Evolutionary conservation across 129 eudicot species (phyloP).

Genomic region (Saussurea involucrata): DNA sequence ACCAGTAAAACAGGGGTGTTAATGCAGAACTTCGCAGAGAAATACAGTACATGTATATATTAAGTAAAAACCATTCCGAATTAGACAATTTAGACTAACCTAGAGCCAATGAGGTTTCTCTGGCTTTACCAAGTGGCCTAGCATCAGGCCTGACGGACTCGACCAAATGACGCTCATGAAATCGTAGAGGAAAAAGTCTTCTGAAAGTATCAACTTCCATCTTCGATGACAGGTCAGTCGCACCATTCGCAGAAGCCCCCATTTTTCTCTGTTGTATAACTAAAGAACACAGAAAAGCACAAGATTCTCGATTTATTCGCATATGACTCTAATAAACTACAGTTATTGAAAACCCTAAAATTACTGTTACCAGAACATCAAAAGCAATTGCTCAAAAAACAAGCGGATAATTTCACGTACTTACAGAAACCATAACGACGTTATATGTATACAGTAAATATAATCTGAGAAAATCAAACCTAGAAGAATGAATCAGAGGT

Average conservation of each 20-base stretch:
- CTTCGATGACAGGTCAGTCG: conserved; percentile 65
- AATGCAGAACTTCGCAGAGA: neutral
- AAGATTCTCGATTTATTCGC: neutral
- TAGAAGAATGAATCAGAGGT: conserved; percentile 4
- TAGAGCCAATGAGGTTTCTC: conserved; percentile 64
- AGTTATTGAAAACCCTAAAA: conserved; percentile 13
- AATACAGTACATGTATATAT: neutral
- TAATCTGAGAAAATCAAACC: conserved; percentile 18
- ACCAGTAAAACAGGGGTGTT: neutral
- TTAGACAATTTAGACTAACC: conserved; percentile 61
- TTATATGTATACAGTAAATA: neutral
- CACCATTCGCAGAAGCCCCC: conserved; percentile 47
- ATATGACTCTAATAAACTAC: neutral
- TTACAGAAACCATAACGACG: neutral
- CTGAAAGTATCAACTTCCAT: too few relatives aligned
- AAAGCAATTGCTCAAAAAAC: neutral
- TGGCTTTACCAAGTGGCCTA: too few relatives aligned
- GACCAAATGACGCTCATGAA: too few relatives aligned
- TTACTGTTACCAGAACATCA: neutral
- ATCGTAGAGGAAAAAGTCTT: too few relatives aligned
- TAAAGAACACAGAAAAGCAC: neutral
- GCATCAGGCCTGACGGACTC: too few relatives aligned
- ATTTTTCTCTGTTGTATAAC: conserved; percentile 6
- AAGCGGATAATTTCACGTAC: neutral
- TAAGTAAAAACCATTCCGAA: neutral